Evolutionary conservation across 2,329 filamentous ascomycete species (phyloP).

Genomic region (Dryadomyces quercivorus): DNA sequence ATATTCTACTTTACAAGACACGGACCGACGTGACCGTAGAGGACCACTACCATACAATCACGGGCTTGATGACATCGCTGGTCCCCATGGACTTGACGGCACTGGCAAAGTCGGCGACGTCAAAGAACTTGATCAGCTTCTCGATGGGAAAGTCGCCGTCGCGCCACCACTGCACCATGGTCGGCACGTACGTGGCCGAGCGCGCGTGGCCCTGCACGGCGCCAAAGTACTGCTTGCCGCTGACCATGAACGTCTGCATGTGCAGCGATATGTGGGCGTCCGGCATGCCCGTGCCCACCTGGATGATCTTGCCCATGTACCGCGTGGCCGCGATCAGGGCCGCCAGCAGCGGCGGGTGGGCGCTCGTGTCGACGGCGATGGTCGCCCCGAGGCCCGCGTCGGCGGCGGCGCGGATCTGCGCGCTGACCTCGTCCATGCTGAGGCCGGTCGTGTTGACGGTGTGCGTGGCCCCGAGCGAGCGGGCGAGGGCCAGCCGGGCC

Average conservation of each 20-base stretch:
- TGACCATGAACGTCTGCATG: conserved; percentile 6
- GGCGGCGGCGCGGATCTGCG: neutral
- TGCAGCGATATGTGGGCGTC: neutral
- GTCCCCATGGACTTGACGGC: neutral
- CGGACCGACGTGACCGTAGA: too few relatives aligned
- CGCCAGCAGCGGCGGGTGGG: conserved; percentile 1
- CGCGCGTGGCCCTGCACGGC: conserved; percentile 2
- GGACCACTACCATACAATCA: neutral
- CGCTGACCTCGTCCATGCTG: neutral
- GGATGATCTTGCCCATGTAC: conserved; percentile 2
- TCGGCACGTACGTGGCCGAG: neutral
- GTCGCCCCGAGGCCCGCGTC: neutral
- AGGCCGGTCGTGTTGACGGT: conserved; percentile 3
- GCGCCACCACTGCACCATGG: conserved; percentile 4
- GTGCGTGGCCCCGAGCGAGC: conserved; percentile 29
- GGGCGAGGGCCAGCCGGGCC: conserved; percentile 27
- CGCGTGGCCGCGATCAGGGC: conserved; percentile 1
- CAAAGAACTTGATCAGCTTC: conserved; percentile 2
- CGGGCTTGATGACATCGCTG: neutral
- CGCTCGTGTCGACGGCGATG: conserved; percentile 3
- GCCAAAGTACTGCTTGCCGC: conserved; percentile 5
- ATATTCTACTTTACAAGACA: neutral
- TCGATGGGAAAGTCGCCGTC: conserved; percentile 1
- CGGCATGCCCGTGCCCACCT: conserved; percentile 5
- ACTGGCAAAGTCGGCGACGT: neutral